Evolutionary conservation across 768 basidiomycete species (phyloP).

Genomic region (Calocera cornea): DNA sequence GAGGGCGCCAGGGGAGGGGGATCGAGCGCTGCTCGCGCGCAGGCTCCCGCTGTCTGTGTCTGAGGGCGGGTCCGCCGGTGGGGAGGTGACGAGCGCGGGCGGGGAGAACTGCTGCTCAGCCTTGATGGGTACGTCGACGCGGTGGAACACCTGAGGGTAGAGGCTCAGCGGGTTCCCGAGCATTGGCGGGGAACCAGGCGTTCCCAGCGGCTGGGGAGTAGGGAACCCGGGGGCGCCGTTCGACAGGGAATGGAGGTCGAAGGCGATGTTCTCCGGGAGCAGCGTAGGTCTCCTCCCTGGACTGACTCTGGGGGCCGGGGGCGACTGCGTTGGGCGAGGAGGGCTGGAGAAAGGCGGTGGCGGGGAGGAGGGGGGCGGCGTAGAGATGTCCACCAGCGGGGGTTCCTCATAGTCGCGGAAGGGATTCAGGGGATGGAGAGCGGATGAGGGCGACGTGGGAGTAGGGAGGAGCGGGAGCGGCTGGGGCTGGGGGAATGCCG

Average conservation of each 20-base stretch:
- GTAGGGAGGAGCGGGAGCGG: background rate
- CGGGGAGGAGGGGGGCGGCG: background rate
- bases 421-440: background rate
- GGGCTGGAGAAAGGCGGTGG: background rate
- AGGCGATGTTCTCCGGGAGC: no score
- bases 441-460: background rate
- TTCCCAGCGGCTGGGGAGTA: no score
- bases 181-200: no score
- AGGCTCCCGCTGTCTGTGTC: background rate
- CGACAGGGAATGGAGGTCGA: no score
- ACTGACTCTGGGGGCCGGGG: no score
- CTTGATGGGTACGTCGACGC: background rate
- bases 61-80: background rate
- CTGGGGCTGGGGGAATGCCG: background rate
- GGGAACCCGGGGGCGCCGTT: no score
- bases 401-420: background rate
- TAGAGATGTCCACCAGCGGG: background rate
- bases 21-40: background rate
- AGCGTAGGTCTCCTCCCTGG: no score
- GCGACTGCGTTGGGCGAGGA: no score
- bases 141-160: background rate
- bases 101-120: background rate
- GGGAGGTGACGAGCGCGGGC: background rate
- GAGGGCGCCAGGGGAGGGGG: background rate
- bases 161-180: background rate